Conservation (phyloP, 2,329 filamentous ascomycete species). For the Fusarium tuaranense region DNA sequence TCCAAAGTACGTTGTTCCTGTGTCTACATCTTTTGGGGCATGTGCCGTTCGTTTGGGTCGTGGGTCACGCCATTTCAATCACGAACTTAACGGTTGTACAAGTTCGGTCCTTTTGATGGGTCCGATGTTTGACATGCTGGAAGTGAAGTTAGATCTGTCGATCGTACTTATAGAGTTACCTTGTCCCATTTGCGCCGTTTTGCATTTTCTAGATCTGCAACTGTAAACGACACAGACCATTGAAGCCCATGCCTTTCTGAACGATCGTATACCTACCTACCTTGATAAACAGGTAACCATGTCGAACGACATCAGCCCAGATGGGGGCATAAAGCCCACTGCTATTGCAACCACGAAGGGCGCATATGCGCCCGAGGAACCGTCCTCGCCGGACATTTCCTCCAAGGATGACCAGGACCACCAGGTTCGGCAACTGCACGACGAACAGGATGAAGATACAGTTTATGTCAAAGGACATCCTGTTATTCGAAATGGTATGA, state of each 20-base stretch:
- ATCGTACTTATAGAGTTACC: not conserved
- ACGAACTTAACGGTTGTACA: not conserved
- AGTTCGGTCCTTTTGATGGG: constrained; percentile 4
- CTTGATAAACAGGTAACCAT: not conserved
- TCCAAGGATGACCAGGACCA: not conserved
- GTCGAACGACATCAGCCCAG: not conserved
- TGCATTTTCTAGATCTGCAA: not conserved
- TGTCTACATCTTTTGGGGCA: not conserved
- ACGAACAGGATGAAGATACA: not conserved
- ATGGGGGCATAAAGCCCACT: not conserved
- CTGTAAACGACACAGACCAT: not conserved
- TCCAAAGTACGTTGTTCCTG: not conserved
- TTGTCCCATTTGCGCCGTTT: not conserved
- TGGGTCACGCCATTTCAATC: not conserved
- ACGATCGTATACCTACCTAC: not conserved
- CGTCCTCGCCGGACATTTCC: not conserved
- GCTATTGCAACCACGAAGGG: not conserved
- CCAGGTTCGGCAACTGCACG: not conserved
- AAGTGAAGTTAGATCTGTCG: not conserved
- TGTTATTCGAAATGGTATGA: not conserved
- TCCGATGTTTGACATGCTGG: not conserved
- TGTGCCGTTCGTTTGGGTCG: not conserved
- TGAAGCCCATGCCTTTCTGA: not conserved
- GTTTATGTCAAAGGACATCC: not conserved
- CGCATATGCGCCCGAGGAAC: not conserved